Evolutionary conservation across 108 stramenopile genomes (phyloP).

Genomic region (Conticribra weissflogii): DNA sequence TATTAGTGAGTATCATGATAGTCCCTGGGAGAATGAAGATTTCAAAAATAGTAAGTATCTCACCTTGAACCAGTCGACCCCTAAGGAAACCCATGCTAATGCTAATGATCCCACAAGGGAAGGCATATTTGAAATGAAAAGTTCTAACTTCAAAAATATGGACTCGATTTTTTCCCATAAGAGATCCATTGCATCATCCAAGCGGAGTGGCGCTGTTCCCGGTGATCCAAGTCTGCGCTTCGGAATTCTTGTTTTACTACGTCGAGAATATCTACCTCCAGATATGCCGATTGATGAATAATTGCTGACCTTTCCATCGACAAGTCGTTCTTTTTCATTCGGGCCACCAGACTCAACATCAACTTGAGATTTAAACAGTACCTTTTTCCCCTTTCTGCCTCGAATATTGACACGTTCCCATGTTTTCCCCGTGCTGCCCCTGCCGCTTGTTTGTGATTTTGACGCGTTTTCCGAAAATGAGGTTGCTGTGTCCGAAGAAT

Average conservation of each 20-base stretch:
- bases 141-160: constrained; percentile 35
- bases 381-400: neutral
- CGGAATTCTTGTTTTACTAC: neutral
- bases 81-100: constrained; percentile 65
- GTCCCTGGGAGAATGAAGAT: no score
- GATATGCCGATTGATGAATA: constrained; percentile 9
- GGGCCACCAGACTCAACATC: neutral
- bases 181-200: constrained; percentile 36
- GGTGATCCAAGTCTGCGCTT: constrained; percentile 10
- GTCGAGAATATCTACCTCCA: neutral
- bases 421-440: neutral
- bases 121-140: constrained; percentile 79
- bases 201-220: constrained; percentile 18
- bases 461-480: neutral
- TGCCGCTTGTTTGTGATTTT: neutral
- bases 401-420: neutral
- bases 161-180: constrained; percentile 29
- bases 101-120: constrained; percentile 76
- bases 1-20: no score
- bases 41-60: neutral
- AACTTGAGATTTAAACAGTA: neutral
- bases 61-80: constrained; percentile 87
- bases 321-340: neutral
- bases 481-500: neutral
- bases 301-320: neutral